Evolutionary conservation across 768 basidiomycete genomes (phyloP).

Genomic region (Amanita pseudoporphyria): DNA sequence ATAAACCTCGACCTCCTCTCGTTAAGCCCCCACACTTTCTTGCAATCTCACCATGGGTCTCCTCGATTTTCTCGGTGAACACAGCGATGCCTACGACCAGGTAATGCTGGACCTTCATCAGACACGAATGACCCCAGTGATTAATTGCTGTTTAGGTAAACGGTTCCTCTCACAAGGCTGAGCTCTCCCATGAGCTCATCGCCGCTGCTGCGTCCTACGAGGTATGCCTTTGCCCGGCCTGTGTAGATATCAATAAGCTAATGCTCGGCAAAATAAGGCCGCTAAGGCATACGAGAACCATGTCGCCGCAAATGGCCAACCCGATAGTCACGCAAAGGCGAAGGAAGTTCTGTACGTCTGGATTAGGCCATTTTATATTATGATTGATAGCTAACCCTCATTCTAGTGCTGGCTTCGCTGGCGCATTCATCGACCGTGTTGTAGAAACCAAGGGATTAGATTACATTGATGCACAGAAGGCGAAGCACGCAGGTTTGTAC

Average conservation of each 20-base stretch:
- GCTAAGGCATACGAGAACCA: conserved; percentile 57
- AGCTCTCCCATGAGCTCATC: conserved; percentile 56
- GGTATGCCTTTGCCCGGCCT: no score
- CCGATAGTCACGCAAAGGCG: conserved; percentile 35
- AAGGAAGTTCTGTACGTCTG: conserved; percentile 41
- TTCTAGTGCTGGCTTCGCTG: conserved; percentile 43
- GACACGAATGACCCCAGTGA: no score
- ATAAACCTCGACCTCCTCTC: not conserved
- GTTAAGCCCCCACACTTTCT: not conserved
- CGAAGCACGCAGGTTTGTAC: conserved; percentile 12
- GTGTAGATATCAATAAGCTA: not conserved
- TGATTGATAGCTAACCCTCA: not conserved
- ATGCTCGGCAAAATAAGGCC: conserved; percentile 41
- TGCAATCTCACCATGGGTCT: not conserved
- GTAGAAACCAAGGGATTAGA: conserved; percentile 47
- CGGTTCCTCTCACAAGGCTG: conserved; percentile 52
- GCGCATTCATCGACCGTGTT: conserved; percentile 41
- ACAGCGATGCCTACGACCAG: not conserved
- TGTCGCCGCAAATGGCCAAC: conserved; percentile 35
- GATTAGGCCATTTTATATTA: not conserved
- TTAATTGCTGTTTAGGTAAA: no score
- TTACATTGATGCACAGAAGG: conserved; percentile 16
- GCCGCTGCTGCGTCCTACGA: conserved; percentile 60
- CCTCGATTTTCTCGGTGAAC: not conserved
- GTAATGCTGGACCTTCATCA: no score